These are phyloP conservation scores for Plasmodium fragile DNA, from an alignment of 169 alveolate species.

Conservation along the genomic window DNA sequence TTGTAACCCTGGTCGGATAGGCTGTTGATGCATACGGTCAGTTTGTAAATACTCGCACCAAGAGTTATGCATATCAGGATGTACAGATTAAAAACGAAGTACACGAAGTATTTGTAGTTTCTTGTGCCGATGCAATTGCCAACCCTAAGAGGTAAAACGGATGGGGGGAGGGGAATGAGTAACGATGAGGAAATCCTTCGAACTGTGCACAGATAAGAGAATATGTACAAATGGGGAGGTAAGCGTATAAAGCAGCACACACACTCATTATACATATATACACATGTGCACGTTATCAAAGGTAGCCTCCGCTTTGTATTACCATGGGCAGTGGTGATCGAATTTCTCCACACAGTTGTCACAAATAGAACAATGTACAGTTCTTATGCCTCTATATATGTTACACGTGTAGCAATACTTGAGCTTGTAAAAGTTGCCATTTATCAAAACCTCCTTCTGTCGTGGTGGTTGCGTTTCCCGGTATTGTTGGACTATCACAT, in stretches of 20 bases:
- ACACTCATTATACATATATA: neutral
- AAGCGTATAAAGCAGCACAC: neutral
- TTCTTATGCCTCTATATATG: constrained; percentile 90
- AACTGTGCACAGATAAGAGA: neutral
- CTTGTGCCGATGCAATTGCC: constrained; percentile 93
- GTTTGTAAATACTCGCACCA: constrained; percentile 69
- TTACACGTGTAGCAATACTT: constrained; percentile 90
- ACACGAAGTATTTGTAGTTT: constrained; percentile 87
- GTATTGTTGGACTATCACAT: constrained; percentile 76
- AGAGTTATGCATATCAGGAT: constrained; percentile 71
- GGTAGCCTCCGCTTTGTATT: neutral
- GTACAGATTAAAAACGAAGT: constrained; percentile 77
- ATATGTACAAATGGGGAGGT: neutral
- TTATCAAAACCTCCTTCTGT: constrained; percentile 80
- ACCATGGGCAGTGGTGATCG: constrained; percentile 96
- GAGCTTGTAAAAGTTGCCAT: constrained; percentile 83
- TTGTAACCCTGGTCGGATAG: constrained; percentile 40
- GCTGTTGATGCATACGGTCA: constrained; percentile 62
- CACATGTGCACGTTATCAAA: neutral
- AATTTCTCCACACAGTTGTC: constrained; percentile 93
- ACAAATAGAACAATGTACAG: constrained; percentile 93
- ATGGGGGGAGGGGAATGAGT: neutral
- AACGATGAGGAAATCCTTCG: neutral
- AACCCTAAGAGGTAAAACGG: constrained; percentile 52
- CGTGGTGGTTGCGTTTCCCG: constrained; percentile 83